phyloP scores from a whole-genome alignment of 305 asterid genomes.

The Coffea humblotiana region DNA sequence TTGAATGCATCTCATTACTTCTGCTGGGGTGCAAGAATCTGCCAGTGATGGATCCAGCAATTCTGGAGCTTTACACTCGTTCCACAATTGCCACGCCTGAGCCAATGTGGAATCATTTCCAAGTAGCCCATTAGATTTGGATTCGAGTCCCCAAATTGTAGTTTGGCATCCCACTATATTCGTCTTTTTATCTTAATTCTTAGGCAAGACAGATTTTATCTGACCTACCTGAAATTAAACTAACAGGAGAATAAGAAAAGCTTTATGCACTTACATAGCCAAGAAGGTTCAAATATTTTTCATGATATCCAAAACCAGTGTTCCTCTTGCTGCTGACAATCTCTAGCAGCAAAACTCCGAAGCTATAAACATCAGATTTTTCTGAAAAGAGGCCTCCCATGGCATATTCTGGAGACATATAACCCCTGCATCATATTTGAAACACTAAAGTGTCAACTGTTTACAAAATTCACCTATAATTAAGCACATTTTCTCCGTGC shows the following conservation, averaged over 20 bases:
- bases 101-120: constrained; percentile 2
- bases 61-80: constrained; percentile 14
- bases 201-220: not conserved
- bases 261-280: constrained; percentile 20
- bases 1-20: constrained; percentile 23
- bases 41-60: constrained; percentile 22
- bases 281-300: constrained; percentile 22
- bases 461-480: not conserved
- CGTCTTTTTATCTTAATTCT: too few species aligned
- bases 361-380: constrained; percentile 33
- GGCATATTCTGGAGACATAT: constrained; percentile 29
- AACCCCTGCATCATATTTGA: constrained; percentile 17
- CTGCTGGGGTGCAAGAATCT: not conserved
- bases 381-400: constrained; percentile 28
- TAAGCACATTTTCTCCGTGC: not conserved
- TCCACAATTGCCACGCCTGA: constrained; percentile 28
- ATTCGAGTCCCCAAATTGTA: not conserved
- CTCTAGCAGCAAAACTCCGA: constrained; percentile 28
- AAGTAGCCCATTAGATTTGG: not conserved
- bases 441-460: not conserved
- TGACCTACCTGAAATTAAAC: not conserved
- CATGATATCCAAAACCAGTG: constrained; percentile 9
- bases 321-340: constrained; percentile 25
- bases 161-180: not conserved
- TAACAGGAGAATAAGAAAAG: not conserved